Percentiles rank a stretch among this genome's conserved stretches.
phyloP scores from a whole-genome alignment of 495 filamentous ascomycete genomes.

The Xylaria acuta region DNA sequence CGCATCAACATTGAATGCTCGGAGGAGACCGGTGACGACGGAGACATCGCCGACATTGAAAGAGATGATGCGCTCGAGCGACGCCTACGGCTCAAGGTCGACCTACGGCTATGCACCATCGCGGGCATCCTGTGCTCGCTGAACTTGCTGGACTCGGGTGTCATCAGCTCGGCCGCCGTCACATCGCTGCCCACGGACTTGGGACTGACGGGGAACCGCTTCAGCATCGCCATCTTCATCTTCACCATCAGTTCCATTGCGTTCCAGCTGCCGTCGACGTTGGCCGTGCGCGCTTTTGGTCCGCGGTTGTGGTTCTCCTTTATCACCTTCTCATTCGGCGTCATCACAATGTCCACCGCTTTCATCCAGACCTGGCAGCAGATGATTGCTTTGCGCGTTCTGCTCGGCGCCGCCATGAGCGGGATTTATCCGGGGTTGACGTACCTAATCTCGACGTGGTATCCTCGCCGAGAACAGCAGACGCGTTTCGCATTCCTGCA shows the following conservation, averaged over 20 bases:
- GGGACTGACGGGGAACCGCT: slow-evolving; percentile 67
- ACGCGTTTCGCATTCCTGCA: slow-evolving; percentile 77
- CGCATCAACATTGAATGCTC: not conserved
- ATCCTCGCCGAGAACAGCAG: slow-evolving; percentile 74
- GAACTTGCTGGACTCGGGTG: slow-evolving; percentile 75
- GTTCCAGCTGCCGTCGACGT: slow-evolving; percentile 76
- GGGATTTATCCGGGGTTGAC: slow-evolving; percentile 76
- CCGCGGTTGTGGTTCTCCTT: slow-evolving; percentile 71
- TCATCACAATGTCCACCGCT: slow-evolving; percentile 76
- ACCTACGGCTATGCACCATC: slow-evolving; percentile 76
- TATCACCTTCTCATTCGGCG: slow-evolving; percentile 72
- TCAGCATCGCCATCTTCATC: slow-evolving; percentile 78
- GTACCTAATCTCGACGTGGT: slow-evolving; percentile 77
- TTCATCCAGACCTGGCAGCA: slow-evolving; percentile 73
- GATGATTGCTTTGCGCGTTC: slow-evolving; percentile 74
- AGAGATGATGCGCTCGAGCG: slow-evolving; percentile 31
- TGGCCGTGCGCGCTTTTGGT: slow-evolving; percentile 71
- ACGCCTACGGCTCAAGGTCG: slow-evolving; percentile 67
- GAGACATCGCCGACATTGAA: slow-evolving; percentile 1
- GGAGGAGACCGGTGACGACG: slow-evolving; percentile 11
- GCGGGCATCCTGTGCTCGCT: slow-evolving; percentile 75
- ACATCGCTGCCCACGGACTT: slow-evolving; percentile 75
- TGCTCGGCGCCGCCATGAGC: slow-evolving; percentile 72
- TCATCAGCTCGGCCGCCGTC: slow-evolving; percentile 77
- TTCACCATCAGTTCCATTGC: slow-evolving; percentile 77